phyloP scores from a whole-genome alignment of 1,284 basidiomycete genomes.

The Ceratobasidium theobromae region DNA sequence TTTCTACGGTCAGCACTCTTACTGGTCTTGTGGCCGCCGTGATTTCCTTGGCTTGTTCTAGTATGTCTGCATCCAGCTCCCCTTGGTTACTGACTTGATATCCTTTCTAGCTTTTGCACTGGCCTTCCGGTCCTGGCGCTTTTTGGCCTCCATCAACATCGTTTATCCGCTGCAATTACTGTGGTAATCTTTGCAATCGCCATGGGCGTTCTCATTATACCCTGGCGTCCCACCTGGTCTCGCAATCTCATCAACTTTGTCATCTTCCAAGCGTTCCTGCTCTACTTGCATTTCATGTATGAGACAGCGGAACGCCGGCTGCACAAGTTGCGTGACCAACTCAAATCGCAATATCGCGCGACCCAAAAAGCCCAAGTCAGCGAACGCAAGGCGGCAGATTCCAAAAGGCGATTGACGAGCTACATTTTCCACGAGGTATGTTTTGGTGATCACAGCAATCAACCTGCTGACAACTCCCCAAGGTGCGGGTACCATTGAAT shows the following conservation, averaged over 20 bases:
- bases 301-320: conserved; percentile 59
- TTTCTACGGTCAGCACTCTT: conserved; percentile 31
- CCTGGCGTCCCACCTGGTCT: conserved; percentile 4
- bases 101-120: conserved; percentile 48
- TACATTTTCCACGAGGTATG: conserved; percentile 75
- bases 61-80: conserved; percentile 46
- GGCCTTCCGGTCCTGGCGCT: conserved; percentile 75
- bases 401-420: conserved; percentile 65
- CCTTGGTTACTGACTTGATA: not conserved
- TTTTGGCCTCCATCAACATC: conserved; percentile 70
- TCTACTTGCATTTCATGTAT: conserved; percentile 57
- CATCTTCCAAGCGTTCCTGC: conserved; percentile 57
- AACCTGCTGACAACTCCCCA: conserved; percentile 32
- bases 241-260: conserved; percentile 59
- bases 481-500: conserved; percentile 89
- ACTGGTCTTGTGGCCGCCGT: conserved; percentile 33
- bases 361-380: conserved; percentile 84
- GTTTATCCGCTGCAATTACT: conserved; percentile 65
- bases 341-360: conserved; percentile 68
- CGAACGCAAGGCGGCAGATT: conserved; percentile 76
- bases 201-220: conserved; percentile 50
- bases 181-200: conserved; percentile 58
- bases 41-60: conserved; percentile 58
- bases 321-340: conserved; percentile 63
- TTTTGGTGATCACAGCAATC: conserved; percentile 14